Conservation (phyloP, 371 early-diverging fungal genomes). For the Nematocida major region DNA sequence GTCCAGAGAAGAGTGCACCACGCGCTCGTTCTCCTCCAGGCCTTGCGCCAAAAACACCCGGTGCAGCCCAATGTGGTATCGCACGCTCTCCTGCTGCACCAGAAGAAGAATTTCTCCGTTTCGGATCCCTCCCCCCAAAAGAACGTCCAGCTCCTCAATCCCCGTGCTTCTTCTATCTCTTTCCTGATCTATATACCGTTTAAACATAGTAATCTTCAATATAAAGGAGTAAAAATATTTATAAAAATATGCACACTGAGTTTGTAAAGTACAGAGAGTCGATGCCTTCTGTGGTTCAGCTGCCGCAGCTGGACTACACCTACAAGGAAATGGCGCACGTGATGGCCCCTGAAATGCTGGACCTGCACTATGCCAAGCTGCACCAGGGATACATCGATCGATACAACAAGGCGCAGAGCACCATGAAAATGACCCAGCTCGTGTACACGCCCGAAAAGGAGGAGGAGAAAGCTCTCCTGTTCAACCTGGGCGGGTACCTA, state of each 20-base stretch:
- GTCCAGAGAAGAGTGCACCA: conserved; percentile 20
- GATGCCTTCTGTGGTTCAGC: not conserved
- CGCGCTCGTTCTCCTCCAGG: conserved; percentile 20
- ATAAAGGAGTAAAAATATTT: not conserved
- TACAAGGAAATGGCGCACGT: conserved; percentile 13
- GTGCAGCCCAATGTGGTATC: conserved; percentile 37
- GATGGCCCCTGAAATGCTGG: conserved; percentile 12
- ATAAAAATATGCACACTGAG: not conserved
- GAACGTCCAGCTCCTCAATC: conserved; percentile 6
- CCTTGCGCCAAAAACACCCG: conserved; percentile 36
- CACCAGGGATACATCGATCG: conserved; percentile 45
- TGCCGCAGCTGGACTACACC: not conserved
- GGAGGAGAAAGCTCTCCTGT: conserved; percentile 17
- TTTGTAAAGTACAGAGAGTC: conserved; percentile 20
- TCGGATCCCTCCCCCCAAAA: conserved; percentile 15
- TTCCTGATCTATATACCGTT: not conserved
- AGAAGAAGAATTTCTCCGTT: conserved; percentile 21
- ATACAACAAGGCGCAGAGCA: conserved; percentile 19
- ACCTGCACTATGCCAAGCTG: conserved; percentile 31
- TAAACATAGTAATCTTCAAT: conserved; percentile 28
- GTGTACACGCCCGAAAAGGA: not conserved
- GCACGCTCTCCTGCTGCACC: conserved; percentile 15
- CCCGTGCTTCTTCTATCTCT: conserved; percentile 25
- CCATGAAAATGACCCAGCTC: not conserved
- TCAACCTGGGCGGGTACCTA: conserved; percentile 35